Conservation (phyloP, 192 early-diverging fungal genomes). For the Paraglomus brasilianum region DNA sequence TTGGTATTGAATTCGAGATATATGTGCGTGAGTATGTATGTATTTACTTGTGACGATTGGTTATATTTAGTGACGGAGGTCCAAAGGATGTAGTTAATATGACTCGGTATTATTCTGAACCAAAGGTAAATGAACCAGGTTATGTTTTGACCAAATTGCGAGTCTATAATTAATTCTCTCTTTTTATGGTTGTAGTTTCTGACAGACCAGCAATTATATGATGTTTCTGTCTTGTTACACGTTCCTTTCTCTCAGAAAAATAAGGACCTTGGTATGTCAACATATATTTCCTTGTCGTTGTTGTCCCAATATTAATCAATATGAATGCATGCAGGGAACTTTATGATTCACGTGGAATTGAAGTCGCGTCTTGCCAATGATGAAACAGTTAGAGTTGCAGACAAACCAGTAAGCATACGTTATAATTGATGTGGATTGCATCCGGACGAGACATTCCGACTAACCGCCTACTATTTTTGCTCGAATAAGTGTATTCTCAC, state of each 20-base stretch:
- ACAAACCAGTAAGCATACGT: constrained; percentile 45
- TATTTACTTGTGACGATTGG: background rate
- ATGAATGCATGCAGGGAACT: constrained; percentile 39
- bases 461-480: background rate
- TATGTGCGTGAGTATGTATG: background rate
- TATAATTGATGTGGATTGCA: background rate
- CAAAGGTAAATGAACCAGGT: no score
- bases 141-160: background rate
- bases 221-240: constrained; percentile 42
- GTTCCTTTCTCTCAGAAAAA: constrained; percentile 44
- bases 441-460: background rate
- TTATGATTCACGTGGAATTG: constrained; percentile 40
- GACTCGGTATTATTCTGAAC: no score
- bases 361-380: constrained; percentile 31
- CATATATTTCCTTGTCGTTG: constrained; percentile 27
- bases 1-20: background rate
- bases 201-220: constrained; percentile 44
- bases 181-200: constrained; percentile 37
- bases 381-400: constrained; percentile 40
- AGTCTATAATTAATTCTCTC: no score
- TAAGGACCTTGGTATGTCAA: constrained; percentile 42
- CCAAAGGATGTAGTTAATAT: no score
- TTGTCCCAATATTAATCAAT: background rate
- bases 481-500: constrained; percentile 41
- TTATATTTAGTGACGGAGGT: background rate